Percentiles rank a stretch among this genome's conserved stretches.
These are phyloP conservation scores for Dryas drummondii DNA, from an alignment of 306 rosid genomes.

Conservation along the genomic window DNA sequence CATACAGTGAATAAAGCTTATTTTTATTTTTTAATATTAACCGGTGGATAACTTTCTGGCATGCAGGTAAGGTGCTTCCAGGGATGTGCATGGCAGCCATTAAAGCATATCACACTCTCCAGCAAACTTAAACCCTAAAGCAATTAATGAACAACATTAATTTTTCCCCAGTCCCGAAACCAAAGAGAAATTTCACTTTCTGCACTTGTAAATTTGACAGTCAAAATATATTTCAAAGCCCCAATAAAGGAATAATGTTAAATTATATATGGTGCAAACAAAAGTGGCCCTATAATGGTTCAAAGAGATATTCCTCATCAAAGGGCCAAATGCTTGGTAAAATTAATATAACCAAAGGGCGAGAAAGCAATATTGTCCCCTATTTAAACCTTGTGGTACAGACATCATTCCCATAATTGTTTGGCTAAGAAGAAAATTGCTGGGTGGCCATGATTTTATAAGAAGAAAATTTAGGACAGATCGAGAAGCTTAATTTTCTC, in stretches of 20 bases:
- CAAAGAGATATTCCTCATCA: neutral
- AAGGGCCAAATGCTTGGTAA: neutral
- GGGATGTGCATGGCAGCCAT: neutral
- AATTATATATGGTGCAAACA: too few species aligned
- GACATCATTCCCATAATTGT: neutral
- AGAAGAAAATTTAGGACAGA: neutral
- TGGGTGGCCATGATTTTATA: neutral
- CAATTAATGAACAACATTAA: neutral
- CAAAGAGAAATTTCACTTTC: neutral
- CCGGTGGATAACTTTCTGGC: neutral
- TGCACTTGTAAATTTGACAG: neutral
- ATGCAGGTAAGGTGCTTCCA: neutral
- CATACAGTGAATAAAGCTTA: neutral
- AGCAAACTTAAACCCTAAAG: neutral
- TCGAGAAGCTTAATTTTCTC: neutral
- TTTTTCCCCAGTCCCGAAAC: neutral
- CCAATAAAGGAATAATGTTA: neutral
- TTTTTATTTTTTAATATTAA: neutral
- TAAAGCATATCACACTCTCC: neutral
- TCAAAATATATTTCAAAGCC: neutral
- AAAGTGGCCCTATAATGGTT: neutral
- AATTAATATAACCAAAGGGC: neutral
- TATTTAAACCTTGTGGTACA: neutral
- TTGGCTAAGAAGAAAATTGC: neutral
- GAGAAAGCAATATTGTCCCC: neutral